These are phyloP conservation scores for Urtica urens DNA, from an alignment of 306 rosid genomes.

Conservation along the genomic window DNA sequence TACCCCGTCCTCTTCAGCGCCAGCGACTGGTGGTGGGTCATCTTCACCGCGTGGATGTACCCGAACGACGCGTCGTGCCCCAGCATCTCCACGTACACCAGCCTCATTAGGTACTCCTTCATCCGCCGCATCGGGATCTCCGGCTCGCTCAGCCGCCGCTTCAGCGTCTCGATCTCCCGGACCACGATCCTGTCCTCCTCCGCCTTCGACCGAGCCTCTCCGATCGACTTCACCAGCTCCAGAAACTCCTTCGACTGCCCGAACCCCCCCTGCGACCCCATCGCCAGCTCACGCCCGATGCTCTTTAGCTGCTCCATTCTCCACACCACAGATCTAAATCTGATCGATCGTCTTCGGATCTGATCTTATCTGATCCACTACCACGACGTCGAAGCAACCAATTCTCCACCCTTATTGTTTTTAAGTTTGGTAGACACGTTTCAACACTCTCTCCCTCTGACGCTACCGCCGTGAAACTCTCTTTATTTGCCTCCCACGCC, in stretches of 20 bases:
- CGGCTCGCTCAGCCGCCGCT: slow-evolving; percentile 68
- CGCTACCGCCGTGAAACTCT: too few species aligned
- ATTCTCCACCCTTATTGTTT: too few species aligned
- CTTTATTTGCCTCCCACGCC: too few species aligned
- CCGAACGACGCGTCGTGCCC: slow-evolving; percentile 91
- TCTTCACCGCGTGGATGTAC: slow-evolving; percentile 91
- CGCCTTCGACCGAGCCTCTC: slow-evolving; percentile 93
- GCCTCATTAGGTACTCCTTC: slow-evolving; percentile 88
- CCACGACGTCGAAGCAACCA: too few species aligned
- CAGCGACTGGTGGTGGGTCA: slow-evolving; percentile 79
- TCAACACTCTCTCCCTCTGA: too few species aligned
- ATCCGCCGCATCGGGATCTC: slow-evolving; percentile 88
- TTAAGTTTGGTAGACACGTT: too few species aligned
- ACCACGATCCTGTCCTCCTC: slow-evolving; percentile 89
- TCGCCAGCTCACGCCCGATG: slow-evolving; percentile 85
- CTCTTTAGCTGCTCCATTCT: slow-evolving; percentile 83
- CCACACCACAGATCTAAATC: background rate
- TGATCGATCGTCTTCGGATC: background rate
- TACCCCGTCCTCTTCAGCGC: slow-evolving; percentile 80
- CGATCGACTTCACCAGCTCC: slow-evolving; percentile 86
- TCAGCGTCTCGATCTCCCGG: slow-evolving; percentile 86
- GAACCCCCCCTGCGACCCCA: slow-evolving; percentile 98
- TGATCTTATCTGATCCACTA: too few species aligned
- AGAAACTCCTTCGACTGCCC: slow-evolving; percentile 88
- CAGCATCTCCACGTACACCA: slow-evolving; percentile 87